These are phyloP conservation scores for Phytophthora cajani DNA, from an alignment of 352 stramenopile genomes.

Conservation along the genomic window DNA sequence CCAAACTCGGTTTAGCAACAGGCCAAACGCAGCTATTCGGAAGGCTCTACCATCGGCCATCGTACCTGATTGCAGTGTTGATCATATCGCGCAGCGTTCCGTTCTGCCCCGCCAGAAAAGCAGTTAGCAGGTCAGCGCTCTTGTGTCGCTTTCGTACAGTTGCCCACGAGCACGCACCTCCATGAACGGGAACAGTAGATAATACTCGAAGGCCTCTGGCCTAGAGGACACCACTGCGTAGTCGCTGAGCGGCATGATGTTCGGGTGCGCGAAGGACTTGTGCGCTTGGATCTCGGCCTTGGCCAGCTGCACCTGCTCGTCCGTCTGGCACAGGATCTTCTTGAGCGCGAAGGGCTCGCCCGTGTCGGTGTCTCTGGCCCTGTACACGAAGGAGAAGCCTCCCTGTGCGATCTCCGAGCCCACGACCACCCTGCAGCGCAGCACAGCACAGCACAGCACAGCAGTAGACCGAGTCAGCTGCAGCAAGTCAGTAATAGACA, in stretches of 20 bases:
- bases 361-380: conserved; percentile 70
- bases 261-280: conserved; percentile 72
- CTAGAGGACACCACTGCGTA: conserved; percentile 71
- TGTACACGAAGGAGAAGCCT: conserved; percentile 89
- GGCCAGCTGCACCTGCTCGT: conserved; percentile 81
- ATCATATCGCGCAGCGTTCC: conserved; percentile 88
- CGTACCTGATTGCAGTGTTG: conserved; percentile 62
- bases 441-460: neutral
- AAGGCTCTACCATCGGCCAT: neutral
- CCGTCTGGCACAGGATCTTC: conserved; percentile 88
- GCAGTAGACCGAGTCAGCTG: neutral
- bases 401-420: conserved; percentile 82
- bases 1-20: neutral
- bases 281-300: conserved; percentile 87
- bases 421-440: conserved; percentile 53
- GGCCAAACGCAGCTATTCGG: neutral
- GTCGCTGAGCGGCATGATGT: conserved; percentile 87
- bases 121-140: neutral
- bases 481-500: neutral
- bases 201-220: conserved; percentile 66
- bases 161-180: conserved; percentile 45
- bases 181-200: conserved; percentile 88
- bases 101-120: conserved; percentile 47
- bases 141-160: neutral
- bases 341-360: conserved; percentile 89